phyloP scores from a whole-genome alignment of 768 basidiomycete species.

The Trametes cinnabarina region DNA sequence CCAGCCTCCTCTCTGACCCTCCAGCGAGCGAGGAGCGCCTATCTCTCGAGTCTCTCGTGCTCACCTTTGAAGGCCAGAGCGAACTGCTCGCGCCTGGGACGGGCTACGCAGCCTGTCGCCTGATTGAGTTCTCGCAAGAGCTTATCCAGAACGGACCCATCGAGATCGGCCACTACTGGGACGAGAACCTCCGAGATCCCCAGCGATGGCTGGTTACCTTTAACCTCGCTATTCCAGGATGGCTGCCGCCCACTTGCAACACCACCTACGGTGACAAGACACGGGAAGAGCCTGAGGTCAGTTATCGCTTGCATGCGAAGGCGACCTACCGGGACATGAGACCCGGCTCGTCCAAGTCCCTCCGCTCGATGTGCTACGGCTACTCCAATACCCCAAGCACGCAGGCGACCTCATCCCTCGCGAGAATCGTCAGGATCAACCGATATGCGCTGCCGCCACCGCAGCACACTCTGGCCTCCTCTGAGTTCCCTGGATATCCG shows the following conservation, averaged over 20 bases:
- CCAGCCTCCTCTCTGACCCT: slow-evolving; percentile 52
- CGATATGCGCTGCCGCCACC: slow-evolving; percentile 46
- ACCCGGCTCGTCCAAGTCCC: slow-evolving; percentile 42
- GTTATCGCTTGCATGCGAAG: slow-evolving; percentile 65
- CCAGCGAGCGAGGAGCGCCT: slow-evolving; percentile 44
- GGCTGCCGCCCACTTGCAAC: slow-evolving; percentile 68
- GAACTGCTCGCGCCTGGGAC: slow-evolving; percentile 64
- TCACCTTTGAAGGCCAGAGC: slow-evolving; percentile 85
- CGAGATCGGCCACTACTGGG: slow-evolving; percentile 63
- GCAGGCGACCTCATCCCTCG: slow-evolving; percentile 38
- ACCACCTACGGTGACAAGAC: slow-evolving; percentile 40
- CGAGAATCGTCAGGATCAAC: slow-evolving; percentile 44
- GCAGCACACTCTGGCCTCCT: slow-evolving; percentile 34
- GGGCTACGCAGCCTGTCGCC: slow-evolving; percentile 67
- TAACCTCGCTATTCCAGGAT: slow-evolving; percentile 83
- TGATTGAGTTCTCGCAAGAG: slow-evolving; percentile 66
- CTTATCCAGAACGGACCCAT: slow-evolving; percentile 53
- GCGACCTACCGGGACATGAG: slow-evolving; percentile 55
- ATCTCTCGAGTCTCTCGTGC: slow-evolving; percentile 63
- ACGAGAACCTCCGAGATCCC: slow-evolving; percentile 52
- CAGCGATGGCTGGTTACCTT: slow-evolving; percentile 78
- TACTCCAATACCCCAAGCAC: slow-evolving; percentile 48
- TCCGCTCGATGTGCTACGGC: slow-evolving; percentile 53
- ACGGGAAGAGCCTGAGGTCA: slow-evolving; percentile 50
- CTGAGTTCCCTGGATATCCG: slow-evolving; percentile 31